Conservation (phyloP, 2,329 filamentous ascomycete genomes). For the Aspergillus proliferans region DNA sequence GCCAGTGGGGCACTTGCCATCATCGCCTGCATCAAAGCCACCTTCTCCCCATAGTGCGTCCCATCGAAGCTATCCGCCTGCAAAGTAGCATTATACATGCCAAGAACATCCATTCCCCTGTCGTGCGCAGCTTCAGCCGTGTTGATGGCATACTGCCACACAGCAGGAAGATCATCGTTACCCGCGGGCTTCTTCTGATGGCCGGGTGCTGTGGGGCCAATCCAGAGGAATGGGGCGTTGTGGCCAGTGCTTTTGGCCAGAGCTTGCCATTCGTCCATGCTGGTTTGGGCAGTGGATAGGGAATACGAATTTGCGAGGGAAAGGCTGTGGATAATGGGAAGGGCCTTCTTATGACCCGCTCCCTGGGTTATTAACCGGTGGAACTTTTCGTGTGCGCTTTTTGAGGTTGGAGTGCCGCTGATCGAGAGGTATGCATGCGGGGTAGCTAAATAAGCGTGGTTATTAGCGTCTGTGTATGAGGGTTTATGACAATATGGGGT, state of each 20-base stretch:
- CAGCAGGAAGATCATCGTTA: constrained; percentile 26
- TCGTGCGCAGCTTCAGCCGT: constrained; percentile 26
- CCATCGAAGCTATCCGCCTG: constrained; percentile 37
- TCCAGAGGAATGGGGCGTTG: constrained; percentile 39
- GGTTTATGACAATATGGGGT: not conserved
- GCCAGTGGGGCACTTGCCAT: constrained; percentile 24
- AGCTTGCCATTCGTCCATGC: constrained; percentile 37
- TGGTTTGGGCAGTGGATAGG: constrained; percentile 20
- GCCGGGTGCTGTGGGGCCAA: constrained; percentile 36
- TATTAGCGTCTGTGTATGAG: constrained; percentile 3
- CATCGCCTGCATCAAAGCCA: constrained; percentile 40
- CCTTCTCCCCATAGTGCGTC: constrained; percentile 32
- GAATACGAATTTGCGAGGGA: constrained; percentile 28
- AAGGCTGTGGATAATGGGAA: constrained; percentile 37
- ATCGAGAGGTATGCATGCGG: constrained; percentile 34
- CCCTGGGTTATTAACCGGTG: constrained; percentile 22
- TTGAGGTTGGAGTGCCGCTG: constrained; percentile 24
- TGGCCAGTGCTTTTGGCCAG: constrained; percentile 29
- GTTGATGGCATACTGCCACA: constrained; percentile 36
- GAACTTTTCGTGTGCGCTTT: constrained; percentile 23
- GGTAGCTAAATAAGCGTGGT: constrained; percentile 18
- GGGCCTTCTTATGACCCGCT: constrained; percentile 30
- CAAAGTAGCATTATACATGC: constrained; percentile 40
- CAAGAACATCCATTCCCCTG: constrained; percentile 36
- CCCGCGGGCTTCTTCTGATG: constrained; percentile 25